These are phyloP conservation scores for Speleostelium caveatum DNA, from an alignment of 78 protist species.

Conservation along the genomic window DNA sequence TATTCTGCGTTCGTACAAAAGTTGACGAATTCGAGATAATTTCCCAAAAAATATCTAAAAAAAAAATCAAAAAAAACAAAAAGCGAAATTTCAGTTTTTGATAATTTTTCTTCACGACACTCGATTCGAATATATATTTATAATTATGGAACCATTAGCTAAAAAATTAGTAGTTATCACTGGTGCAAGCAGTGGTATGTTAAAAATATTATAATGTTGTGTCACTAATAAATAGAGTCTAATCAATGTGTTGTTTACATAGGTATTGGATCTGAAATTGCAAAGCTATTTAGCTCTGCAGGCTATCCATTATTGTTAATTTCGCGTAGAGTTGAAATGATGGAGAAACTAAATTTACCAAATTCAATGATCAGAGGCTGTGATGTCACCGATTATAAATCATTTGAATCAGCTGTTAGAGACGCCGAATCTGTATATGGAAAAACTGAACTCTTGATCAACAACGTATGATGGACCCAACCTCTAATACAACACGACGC, in stretches of 20 bases:
- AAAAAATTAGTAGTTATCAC: background rate
- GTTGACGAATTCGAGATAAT: background rate
- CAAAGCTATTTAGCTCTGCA: slow-evolving; percentile 5
- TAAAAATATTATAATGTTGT: too few relatives aligned
- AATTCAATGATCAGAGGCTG: slow-evolving; percentile 5
- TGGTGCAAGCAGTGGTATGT: background rate
- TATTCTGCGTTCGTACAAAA: background rate
- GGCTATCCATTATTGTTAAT: slow-evolving; percentile 31
- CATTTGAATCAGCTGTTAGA: slow-evolving; percentile 16
- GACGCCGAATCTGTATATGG: slow-evolving; percentile 24
- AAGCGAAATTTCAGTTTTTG: background rate
- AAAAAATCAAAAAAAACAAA: too few relatives aligned
- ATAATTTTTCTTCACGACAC: background rate
- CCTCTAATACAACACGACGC: too few relatives aligned
- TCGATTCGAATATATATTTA: background rate
- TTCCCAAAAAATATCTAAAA: background rate
- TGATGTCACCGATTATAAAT: slow-evolving; percentile 19
- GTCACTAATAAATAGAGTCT: background rate
- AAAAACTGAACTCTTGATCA: slow-evolving; percentile 32
- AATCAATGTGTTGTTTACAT: too few relatives aligned
- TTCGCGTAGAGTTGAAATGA: slow-evolving; percentile 18
- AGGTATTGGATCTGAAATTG: background rate
- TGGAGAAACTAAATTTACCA: slow-evolving; percentile 28
- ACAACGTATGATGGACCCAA: slow-evolving; percentile 11
- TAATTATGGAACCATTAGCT: background rate